phyloP scores from a whole-genome alignment of 805 yeast genomes.

The Candida berthetii region DNA sequence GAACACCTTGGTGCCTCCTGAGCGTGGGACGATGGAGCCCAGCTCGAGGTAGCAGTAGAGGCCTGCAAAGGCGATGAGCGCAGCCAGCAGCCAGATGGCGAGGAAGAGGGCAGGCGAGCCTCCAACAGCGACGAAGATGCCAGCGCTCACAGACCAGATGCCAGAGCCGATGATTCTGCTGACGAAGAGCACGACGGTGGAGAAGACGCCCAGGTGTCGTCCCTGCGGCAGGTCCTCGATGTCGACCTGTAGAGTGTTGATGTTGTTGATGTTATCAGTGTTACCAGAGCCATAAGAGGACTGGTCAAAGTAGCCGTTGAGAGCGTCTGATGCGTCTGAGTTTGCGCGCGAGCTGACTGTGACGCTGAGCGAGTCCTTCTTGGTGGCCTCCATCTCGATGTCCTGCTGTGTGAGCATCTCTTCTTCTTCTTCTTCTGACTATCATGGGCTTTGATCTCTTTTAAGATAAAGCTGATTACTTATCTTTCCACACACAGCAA shows the following conservation, averaged over 20 bases:
- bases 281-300: background rate
- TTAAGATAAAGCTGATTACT: no score
- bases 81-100: slow-evolving; percentile 57
- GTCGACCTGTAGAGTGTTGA: background rate
- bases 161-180: slow-evolving; percentile 50
- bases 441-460: background rate
- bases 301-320: background rate
- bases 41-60: slow-evolving; percentile 60
- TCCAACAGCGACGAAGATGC: slow-evolving; percentile 61
- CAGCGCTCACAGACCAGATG: slow-evolving; percentile 66
- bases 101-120: slow-evolving; percentile 59
- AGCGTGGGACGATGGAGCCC: slow-evolving; percentile 65
- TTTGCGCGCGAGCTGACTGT: background rate
- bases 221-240: slow-evolving; percentile 5
- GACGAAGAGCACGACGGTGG: slow-evolving; percentile 3
- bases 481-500: no score
- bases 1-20: slow-evolving; percentile 74
- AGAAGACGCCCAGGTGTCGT: slow-evolving; percentile 2
- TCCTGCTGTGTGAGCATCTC: background rate
- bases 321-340: background rate
- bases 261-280: background rate
- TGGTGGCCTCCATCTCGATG: background rate
- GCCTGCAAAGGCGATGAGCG: slow-evolving; percentile 59
- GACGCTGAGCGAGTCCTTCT: background rate
- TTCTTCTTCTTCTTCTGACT: background rate